Base-by-base conservation (phyloP, 257 asterid species). In the Cinchona pubescens region DNA sequence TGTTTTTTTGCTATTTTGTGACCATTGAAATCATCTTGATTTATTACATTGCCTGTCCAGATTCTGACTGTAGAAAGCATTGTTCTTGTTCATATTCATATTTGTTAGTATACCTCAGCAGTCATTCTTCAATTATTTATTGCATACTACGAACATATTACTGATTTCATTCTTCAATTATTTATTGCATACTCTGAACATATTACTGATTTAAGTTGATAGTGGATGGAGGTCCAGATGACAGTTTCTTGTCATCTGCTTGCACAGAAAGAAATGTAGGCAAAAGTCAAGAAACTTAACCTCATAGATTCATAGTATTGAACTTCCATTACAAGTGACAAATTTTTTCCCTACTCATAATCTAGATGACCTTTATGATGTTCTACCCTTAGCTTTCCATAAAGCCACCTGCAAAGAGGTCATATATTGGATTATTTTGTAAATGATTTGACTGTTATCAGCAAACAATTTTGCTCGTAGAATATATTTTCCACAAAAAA, bases 171-270 rank as follows among this genome's bases (percentile, higher is more conserved):
- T 63, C 14, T 51, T 49, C n/a, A 13, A 2, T 53, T 63, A 34
- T 29, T 62, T 38, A n/a, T 27, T 64, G 19, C 19, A 32, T 51
- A 42, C 30, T 16, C 7, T 27, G 61, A 11, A 66, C 13, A 38
- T 62, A 69, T 71, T 37, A n/a, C n/a, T 29, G 29, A 16, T 62
- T 62, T n/a, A 62, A 48, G 62, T 25, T 4, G 64, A 46, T 63
- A 55, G 58, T 16, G 25, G n/a, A 42, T n/a, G n/a, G 27, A 80
- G n/a, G n/a, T n/a, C n/a, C n/a, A n/a, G n/a, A n/a, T n/a, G n/a
- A n/a, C n/a, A 59, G 43, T 29, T 78, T 59, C 55, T 82, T 43
- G 81, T 59, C 75, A 45, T 60, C 59, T 35, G 60, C 49, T 19
- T 16, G n/a, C n/a, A n/a, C n/a, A 23, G 56, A 46, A 29, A 69